Percentiles rank a stretch among this genome's conserved stretches.
phyloP scores from a whole-genome alignment of 352 stramenopile genomes.

The Phytophthora meadii region DNA sequence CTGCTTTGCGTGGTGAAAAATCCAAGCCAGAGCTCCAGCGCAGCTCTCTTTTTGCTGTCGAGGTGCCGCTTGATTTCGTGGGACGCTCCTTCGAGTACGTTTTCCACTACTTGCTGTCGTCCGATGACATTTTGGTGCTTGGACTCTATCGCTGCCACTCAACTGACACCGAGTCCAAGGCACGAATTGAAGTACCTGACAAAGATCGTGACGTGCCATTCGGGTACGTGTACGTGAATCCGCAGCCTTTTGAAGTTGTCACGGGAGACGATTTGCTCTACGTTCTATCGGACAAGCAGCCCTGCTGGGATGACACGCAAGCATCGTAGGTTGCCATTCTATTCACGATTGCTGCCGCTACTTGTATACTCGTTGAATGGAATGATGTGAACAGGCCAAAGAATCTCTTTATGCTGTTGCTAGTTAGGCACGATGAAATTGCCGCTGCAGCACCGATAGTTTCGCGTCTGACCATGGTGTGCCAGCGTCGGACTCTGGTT shows the following conservation, averaged over 20 bases:
- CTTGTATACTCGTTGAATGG: background rate
- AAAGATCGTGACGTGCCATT: slow-evolving; percentile 76
- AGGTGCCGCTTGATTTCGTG: slow-evolving; percentile 86
- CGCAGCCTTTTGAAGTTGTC: slow-evolving; percentile 74
- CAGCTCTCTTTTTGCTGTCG: slow-evolving; percentile 82
- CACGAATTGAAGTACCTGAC: slow-evolving; percentile 66
- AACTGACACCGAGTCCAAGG: slow-evolving; percentile 13
- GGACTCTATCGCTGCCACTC: slow-evolving; percentile 81
- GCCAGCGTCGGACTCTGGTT: slow-evolving; percentile 59
- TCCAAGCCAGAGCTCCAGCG: slow-evolving; percentile 53
- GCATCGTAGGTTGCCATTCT: slow-evolving; percentile 7
- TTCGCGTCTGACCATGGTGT: slow-evolving; percentile 84
- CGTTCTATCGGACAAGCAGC: slow-evolving; percentile 83
- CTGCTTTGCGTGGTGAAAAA: slow-evolving; percentile 45
- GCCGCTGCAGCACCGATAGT: slow-evolving; percentile 48
- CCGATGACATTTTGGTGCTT: slow-evolving; percentile 79
- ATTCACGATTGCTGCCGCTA: background rate
- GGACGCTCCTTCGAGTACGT: slow-evolving; percentile 84
- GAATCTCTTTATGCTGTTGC: background rate
- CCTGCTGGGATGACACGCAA: slow-evolving; percentile 56
- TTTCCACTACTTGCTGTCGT: slow-evolving; percentile 84
- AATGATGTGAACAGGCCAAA: too few relatives aligned
- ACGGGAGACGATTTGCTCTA: slow-evolving; percentile 87
- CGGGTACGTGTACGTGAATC: slow-evolving; percentile 88
- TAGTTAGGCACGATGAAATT: slow-evolving; percentile 35